Conservation (phyloP, 805 yeast genomes). For the Lipomyces kockii region DNA sequence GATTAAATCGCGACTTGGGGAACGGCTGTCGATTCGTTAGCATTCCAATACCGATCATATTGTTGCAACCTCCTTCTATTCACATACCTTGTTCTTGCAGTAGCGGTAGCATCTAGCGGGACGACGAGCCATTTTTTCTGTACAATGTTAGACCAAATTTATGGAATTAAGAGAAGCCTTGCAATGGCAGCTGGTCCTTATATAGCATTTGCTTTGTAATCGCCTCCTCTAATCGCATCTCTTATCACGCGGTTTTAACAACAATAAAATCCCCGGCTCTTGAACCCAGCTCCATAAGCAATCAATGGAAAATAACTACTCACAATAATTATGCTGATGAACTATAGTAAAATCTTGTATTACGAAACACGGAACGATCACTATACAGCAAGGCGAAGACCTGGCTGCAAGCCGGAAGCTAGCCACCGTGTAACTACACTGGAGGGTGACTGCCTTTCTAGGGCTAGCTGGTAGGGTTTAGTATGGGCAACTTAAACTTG, state of each 20-base stretch:
- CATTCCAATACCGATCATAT: not conserved
- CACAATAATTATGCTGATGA: too few species aligned
- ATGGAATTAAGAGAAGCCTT: not conserved
- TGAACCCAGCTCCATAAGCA: not conserved
- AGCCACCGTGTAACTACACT: not conserved
- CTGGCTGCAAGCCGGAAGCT: too few species aligned
- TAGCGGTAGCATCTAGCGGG: constrained; percentile 99
- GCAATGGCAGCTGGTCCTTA: not conserved
- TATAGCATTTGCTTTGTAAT: not conserved
- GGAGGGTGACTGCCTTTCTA: not conserved
- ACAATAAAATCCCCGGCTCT: not conserved
- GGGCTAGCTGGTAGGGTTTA: not conserved
- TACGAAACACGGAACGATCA: too few species aligned
- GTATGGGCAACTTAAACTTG: not conserved
- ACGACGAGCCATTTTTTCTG: constrained; percentile 95
- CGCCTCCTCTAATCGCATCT: not conserved
- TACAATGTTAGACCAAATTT: constrained; percentile 5
- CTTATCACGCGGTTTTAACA: not conserved
- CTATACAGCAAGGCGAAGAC: too few species aligned
- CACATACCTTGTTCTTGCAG: constrained; percentile 88
- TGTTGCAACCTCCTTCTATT: not conserved
- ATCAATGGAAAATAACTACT: not conserved
- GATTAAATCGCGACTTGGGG: constrained; percentile 99
- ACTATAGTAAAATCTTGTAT: too few species aligned
- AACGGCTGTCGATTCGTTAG: constrained; percentile 61